phyloP scores from a whole-genome alignment of 129 eudicot genomes.

The Smallanthus sonchifolius region DNA sequence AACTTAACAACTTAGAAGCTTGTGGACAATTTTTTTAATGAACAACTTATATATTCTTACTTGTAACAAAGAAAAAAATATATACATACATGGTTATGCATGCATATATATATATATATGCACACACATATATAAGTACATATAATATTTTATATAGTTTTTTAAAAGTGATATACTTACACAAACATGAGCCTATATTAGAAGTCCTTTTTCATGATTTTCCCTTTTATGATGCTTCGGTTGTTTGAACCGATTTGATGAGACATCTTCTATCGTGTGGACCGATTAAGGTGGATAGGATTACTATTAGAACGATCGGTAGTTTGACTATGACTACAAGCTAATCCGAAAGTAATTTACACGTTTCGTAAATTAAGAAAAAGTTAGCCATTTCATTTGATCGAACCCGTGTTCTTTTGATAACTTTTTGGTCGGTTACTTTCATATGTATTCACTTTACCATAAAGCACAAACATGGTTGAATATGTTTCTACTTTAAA shows the following conservation, averaged over 20 bases:
- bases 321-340: background rate
- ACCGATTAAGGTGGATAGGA: background rate
- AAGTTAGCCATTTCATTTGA: background rate
- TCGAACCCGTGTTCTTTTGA: background rate
- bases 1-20: no score
- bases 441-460: background rate
- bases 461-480: background rate
- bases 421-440: constrained; percentile 21
- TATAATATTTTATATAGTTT: background rate
- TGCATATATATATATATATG: no score
- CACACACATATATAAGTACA: background rate
- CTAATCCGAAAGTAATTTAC: background rate
- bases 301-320: background rate
- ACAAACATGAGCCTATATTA: background rate
- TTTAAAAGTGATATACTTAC: background rate
- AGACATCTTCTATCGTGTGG: constrained; percentile 8
- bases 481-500: background rate
- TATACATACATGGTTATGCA: no score
- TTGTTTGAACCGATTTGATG: background rate
- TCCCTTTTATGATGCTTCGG: background rate
- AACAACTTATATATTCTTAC: no score
- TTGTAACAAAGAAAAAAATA: no score
- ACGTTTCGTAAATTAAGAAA: background rate
- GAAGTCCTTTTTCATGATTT: background rate
- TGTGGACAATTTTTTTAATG: no score